A percentile compares a stretch with the other conserved stretches of the same genome.
phyloP scores from a whole-genome alignment of 805 yeast genomes.

The Ascoidea asiatica region DNA sequence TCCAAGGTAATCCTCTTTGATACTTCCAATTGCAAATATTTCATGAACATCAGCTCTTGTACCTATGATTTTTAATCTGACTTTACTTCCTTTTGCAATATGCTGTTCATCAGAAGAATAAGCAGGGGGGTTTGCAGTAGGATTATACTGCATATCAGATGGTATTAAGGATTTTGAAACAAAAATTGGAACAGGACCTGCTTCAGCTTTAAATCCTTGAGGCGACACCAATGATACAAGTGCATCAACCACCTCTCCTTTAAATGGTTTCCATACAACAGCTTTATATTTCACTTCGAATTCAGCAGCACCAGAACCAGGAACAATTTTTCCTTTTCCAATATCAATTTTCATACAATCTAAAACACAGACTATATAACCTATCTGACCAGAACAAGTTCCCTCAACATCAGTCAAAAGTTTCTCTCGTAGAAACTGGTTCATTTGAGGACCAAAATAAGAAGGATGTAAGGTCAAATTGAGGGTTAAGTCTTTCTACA shows the following conservation, averaged over 20 bases:
- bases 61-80: conserved; percentile 91
- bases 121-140: conserved; percentile 97
- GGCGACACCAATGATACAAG: conserved; percentile 86
- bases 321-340: conserved; percentile 84
- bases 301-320: conserved; percentile 89
- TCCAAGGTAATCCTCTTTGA: conserved; percentile 95
- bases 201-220: conserved; percentile 96
- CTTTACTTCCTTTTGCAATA: conserved; percentile 86
- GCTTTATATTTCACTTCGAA: conserved; percentile 94
- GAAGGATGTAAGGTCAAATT: conserved; percentile 94
- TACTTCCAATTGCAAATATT: conserved; percentile 94
- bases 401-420: conserved; percentile 94
- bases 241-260: conserved; percentile 98
- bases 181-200: conserved; percentile 91
- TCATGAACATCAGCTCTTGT: conserved; percentile 96
- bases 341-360: conserved; percentile 92
- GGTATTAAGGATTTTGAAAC: conserved; percentile 93
- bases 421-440: conserved; percentile 79
- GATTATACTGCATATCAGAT: conserved; percentile 83
- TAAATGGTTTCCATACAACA: conserved; percentile 96
- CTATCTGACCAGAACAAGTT: conserved; percentile 97
- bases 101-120: conserved; percentile 91
- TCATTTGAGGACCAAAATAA: conserved; percentile 96
- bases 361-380: conserved; percentile 90
- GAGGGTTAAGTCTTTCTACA: conserved; percentile 74